Evolutionary conservation across 2,329 filamentous ascomycete genomes (phyloP).

Genomic region (Fusarium aywerte): DNA sequence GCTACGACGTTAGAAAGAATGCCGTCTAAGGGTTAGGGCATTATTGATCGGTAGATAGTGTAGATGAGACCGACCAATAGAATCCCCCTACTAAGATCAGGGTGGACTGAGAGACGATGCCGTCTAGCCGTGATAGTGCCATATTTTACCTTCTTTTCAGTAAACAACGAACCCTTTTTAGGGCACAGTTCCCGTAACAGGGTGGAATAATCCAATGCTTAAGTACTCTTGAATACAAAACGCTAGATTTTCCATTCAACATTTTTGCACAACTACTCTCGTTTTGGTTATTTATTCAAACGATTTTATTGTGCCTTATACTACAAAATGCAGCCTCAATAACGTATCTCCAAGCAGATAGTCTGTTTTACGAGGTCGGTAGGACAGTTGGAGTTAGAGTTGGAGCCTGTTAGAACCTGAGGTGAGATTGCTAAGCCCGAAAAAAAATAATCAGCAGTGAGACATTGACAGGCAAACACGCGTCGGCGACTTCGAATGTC

Average conservation of each 20-base stretch:
- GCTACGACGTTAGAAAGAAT: slow-evolving; percentile 28
- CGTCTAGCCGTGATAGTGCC: not conserved
- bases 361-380: not conserved
- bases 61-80: slow-evolving; percentile 15
- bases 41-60: slow-evolving; percentile 16
- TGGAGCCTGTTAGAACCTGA: slow-evolving; percentile 18
- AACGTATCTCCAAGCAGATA: slow-evolving; percentile 3
- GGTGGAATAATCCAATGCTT: not conserved
- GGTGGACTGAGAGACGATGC: not conserved
- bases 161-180: not conserved
- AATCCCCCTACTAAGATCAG: not conserved
- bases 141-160: not conserved
- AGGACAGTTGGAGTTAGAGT: slow-evolving; percentile 14
- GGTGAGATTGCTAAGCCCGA: slow-evolving; percentile 11
- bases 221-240: not conserved
- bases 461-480: not conserved
- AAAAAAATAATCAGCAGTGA: not conserved
- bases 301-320: not conserved
- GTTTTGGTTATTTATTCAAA: slow-evolving; percentile 11
- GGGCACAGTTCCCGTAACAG: rapidly evolving
- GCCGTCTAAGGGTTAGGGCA: slow-evolving; percentile 19
- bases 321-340: slow-evolving; percentile 6
- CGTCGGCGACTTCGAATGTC: too few species aligned
- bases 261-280: not conserved
- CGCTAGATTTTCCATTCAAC: slow-evolving; percentile 5